A percentile compares a stretch with the other conserved stretches of the same genome.
These are phyloP conservation scores for Picea glauca DNA, from an alignment of 75 land plant species.

Conservation along the genomic window DNA sequence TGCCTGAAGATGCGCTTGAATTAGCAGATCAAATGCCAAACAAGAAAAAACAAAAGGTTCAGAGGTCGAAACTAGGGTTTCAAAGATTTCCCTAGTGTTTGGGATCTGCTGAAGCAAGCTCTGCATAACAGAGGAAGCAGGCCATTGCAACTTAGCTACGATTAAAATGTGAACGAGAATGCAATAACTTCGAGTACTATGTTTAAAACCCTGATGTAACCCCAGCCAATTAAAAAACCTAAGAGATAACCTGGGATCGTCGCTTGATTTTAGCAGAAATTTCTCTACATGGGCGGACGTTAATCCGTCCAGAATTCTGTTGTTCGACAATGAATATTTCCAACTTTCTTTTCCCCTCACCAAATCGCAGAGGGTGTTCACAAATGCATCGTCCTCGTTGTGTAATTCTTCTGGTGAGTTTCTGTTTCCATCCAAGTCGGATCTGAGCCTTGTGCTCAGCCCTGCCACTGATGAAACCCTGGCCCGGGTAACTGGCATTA, in stretches of 20 bases:
- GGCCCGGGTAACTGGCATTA: too few species aligned
- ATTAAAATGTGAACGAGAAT: constrained; percentile 1
- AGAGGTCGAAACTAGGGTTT: constrained; percentile 1
- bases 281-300: not conserved
- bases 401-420: too few species aligned
- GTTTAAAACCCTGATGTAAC: constrained; percentile 7
- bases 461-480: too few species aligned
- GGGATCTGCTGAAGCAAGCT: not conserved
- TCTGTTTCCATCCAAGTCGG: too few species aligned
- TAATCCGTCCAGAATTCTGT: not conserved
- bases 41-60: not conserved
- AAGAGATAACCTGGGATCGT: constrained; percentile 12
- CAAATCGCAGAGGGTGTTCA: not conserved
- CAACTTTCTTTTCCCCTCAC: not conserved
- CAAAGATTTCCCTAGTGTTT: not conserved
- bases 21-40: constrained; percentile 35
- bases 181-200: not conserved
- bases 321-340: not conserved
- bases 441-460: too few species aligned
- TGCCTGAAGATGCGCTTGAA: constrained; percentile 45
- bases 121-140: constrained; percentile 4
- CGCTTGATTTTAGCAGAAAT: not conserved
- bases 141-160: not conserved
- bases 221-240: constrained; percentile 11
- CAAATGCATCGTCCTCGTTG: too few species aligned